A percentile compares a stretch with the other conserved stretches of the same genome.
Evolutionary conservation across 2,329 filamentous ascomycete species (phyloP).

Genomic region (Cytospora leucostoma): DNA sequence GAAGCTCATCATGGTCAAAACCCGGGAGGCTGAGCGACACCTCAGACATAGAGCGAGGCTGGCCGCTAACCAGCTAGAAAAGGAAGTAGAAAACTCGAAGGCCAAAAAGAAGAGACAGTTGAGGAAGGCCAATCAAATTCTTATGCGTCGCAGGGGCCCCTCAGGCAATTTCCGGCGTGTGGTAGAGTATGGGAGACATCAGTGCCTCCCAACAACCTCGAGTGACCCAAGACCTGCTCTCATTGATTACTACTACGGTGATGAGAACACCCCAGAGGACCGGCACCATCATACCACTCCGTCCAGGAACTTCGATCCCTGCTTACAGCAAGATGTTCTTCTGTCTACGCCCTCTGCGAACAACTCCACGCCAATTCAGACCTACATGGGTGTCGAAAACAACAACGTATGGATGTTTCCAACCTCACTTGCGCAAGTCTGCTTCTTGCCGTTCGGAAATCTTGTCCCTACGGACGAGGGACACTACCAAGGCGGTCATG

Average conservation of each 20-base stretch:
- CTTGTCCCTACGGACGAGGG: neutral
- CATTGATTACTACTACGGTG: neutral
- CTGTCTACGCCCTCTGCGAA: too few relatives aligned
- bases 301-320: too few relatives aligned
- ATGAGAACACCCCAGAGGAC: neutral
- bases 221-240: neutral
- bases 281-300: too few relatives aligned
- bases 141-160: slow-evolving; percentile 15
- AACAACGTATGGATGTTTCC: too few relatives aligned
- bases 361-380: neutral
- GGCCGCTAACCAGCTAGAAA: neutral
- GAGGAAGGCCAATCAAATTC: slow-evolving; percentile 19
- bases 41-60: slow-evolving; percentile 19
- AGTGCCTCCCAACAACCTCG: neutral
- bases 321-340: neutral
- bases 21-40: neutral
- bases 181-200: neutral
- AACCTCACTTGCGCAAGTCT: neutral
- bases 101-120: slow-evolving; percentile 8
- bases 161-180: neutral
- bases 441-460: too few relatives aligned
- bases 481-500: neutral
- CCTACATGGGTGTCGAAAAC: too few relatives aligned
- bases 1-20: neutral
- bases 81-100: neutral